Evolutionary conservation across 495 filamentous ascomycete genomes (phyloP).

Genomic region (Daldinia vernicosa): DNA sequence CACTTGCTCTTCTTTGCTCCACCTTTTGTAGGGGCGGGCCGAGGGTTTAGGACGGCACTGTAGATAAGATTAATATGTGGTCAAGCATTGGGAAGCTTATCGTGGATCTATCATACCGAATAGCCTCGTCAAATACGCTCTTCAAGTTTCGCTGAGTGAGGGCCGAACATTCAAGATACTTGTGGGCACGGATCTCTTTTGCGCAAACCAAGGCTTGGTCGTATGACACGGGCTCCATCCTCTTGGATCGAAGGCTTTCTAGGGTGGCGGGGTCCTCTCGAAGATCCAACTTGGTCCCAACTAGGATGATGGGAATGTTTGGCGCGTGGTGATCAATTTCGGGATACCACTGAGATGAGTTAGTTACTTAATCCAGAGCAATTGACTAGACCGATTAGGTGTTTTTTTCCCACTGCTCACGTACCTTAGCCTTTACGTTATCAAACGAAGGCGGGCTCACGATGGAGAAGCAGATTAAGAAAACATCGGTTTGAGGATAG

Average conservation of each 20-base stretch:
- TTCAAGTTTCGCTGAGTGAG: slow-evolving; percentile 95
- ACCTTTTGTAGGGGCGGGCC: slow-evolving; percentile 66
- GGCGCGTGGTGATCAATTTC: slow-evolving; percentile 98
- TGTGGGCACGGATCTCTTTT: slow-evolving; percentile 91
- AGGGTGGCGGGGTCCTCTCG: slow-evolving; percentile 86
- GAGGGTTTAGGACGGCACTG: slow-evolving; percentile 86
- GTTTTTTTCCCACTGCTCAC: slow-evolving; percentile 24
- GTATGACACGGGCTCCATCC: slow-evolving; percentile 92
- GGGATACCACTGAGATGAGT: slow-evolving; percentile 79
- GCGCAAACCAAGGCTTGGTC: slow-evolving; percentile 84
- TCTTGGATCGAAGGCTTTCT: slow-evolving; percentile 78
- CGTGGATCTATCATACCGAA: slow-evolving; percentile 67
- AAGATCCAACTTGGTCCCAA: slow-evolving; percentile 96
- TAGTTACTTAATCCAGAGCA: slow-evolving; percentile 12
- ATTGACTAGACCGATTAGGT: not conserved
- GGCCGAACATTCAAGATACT: slow-evolving; percentile 98
- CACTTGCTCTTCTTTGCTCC: slow-evolving; percentile 73
- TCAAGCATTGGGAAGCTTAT: not conserved
- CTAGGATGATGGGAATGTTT: slow-evolving; percentile 93
- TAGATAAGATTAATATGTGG: slow-evolving; percentile 25
- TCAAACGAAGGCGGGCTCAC: slow-evolving; percentile 97
- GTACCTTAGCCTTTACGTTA: slow-evolving; percentile 94
- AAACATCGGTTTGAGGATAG: slow-evolving; percentile 98
- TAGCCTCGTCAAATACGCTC: slow-evolving; percentile 97
- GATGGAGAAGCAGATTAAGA: slow-evolving; percentile 98